Evolutionary conservation across 2,329 filamentous ascomycete species (phyloP).

Genomic region (Aureobasidium uvarum): DNA sequence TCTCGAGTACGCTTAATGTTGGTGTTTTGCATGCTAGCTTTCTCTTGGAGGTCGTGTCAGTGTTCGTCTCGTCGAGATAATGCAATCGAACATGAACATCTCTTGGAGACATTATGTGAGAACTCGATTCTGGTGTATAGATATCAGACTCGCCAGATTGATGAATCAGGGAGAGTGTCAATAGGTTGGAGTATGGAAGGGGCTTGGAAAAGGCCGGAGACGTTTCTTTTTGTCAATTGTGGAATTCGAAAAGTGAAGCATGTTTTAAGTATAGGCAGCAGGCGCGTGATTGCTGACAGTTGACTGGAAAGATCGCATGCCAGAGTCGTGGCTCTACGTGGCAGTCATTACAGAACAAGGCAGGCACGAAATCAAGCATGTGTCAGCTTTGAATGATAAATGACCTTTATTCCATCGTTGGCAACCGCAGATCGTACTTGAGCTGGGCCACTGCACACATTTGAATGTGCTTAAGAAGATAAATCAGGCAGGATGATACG

Average conservation of each 20-base stretch:
- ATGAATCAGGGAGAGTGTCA: not conserved
- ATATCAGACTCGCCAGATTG: not conserved
- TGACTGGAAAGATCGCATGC: not conserved
- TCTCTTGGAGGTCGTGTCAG: not conserved
- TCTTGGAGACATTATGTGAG: slow-evolving; percentile 7
- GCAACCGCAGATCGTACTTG: not conserved
- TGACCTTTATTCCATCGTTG: not conserved
- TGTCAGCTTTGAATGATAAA: not conserved
- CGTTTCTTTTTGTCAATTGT: not conserved
- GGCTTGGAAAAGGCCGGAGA: not conserved
- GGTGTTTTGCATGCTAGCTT: not conserved
- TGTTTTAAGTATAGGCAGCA: no score
- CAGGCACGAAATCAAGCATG: not conserved
- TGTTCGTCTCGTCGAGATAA: slow-evolving; percentile 27
- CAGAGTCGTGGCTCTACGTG: not conserved
- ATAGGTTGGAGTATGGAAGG: not conserved
- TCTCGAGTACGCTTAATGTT: slow-evolving; percentile 30
- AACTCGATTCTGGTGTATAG: no score
- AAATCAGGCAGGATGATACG: not conserved
- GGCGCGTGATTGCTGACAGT: not conserved
- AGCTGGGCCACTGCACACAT: not conserved
- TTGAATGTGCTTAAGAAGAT: not conserved
- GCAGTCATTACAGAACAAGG: not conserved
- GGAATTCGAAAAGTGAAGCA: not conserved
- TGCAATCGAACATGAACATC: slow-evolving; percentile 33